These are phyloP conservation scores for Mycena maculata DNA, from an alignment of 768 basidiomycete genomes.

Conservation along the genomic window DNA sequence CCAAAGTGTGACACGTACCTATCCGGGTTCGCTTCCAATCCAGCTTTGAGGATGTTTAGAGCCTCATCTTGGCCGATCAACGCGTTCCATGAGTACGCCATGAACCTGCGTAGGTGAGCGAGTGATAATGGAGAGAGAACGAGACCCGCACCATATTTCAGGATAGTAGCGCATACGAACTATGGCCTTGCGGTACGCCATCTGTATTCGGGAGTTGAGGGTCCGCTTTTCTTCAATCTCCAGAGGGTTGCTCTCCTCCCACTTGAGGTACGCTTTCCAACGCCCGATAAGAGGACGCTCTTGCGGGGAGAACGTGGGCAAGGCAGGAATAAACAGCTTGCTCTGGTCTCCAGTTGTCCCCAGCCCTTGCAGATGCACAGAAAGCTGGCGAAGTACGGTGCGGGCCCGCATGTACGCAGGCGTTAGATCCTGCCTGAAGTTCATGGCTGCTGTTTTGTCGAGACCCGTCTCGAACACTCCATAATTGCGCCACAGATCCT, in stretches of 20 bases:
- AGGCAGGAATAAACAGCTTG: slow-evolving; percentile 72
- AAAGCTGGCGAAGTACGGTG: slow-evolving; percentile 84
- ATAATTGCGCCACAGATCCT: slow-evolving; percentile 64
- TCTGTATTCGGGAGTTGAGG: slow-evolving; percentile 76
- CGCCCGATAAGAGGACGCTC: slow-evolving; percentile 81
- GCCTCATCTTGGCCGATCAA: slow-evolving; percentile 83
- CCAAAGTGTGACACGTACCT: slow-evolving; percentile 57
- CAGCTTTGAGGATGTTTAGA: slow-evolving; percentile 77
- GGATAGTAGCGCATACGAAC: slow-evolving; percentile 94
- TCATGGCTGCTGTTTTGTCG: slow-evolving; percentile 95
- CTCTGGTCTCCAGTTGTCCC: slow-evolving; percentile 56
- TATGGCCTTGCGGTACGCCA: slow-evolving; percentile 89
- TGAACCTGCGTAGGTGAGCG: slow-evolving; percentile 69
- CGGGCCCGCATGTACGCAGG: slow-evolving; percentile 96
- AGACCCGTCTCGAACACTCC: slow-evolving; percentile 90
- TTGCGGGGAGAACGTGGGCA: slow-evolving; percentile 76
- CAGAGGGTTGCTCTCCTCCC: slow-evolving; percentile 97
- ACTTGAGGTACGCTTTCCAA: slow-evolving; percentile 94
- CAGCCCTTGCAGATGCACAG: slow-evolving; percentile 73
- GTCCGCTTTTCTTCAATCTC: slow-evolving; percentile 82
- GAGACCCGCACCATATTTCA: slow-evolving; percentile 83
- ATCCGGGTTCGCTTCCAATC: slow-evolving; percentile 87
- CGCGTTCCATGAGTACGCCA: slow-evolving; percentile 86
- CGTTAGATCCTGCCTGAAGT: slow-evolving; percentile 91
- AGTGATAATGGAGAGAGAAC: neutral